A percentile compares a stretch with the other conserved stretches of the same genome.
These are phyloP conservation scores for Juncus inflexus DNA, from an alignment of 176 grass and related monocot genomes.

Conservation along the genomic window DNA sequence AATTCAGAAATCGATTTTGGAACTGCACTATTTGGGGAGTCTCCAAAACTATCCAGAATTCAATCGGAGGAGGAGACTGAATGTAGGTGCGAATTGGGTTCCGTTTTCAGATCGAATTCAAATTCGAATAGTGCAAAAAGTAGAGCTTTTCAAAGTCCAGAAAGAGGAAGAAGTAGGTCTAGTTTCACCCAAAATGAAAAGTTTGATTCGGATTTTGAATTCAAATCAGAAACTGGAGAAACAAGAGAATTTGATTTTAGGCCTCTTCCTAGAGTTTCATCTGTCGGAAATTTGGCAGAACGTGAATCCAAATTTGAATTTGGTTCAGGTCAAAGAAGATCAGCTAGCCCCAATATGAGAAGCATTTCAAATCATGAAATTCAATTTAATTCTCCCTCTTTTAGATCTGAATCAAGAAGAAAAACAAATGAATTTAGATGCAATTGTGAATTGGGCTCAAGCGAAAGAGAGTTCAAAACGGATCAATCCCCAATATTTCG, in stretches of 20 bases:
- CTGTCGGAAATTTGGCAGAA: slow-evolving; percentile 18
- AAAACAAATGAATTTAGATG: slow-evolving; percentile 12
- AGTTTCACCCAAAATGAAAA: not conserved
- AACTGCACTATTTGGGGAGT: not conserved
- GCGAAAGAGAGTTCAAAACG: slow-evolving; percentile 3
- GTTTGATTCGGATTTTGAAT: not conserved
- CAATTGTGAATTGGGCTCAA: not conserved
- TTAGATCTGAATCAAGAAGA: not conserved
- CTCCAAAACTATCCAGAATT: not conserved
- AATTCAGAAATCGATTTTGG: slow-evolving; percentile 18
- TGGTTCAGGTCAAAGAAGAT: slow-evolving; percentile 5
- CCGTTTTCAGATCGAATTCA: not conserved
- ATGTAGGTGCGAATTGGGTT: slow-evolving; percentile 14
- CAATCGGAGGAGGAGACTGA: not conserved
- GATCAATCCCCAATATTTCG: slow-evolving; percentile 10
- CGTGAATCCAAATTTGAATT: not conserved
- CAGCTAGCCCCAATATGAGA: slow-evolving; percentile 1
- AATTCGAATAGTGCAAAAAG: not conserved
- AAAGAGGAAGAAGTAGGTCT: not conserved
- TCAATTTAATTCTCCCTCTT: not conserved
- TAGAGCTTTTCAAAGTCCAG: slow-evolving; percentile 5
- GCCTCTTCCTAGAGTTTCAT: not conserved
- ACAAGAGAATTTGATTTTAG: not conserved
- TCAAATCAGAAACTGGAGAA: not conserved
- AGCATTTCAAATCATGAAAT: not conserved